Conservation (phyloP, 495 filamentous ascomycete genomes). For the Aspergillus sclerotioniger region DNA sequence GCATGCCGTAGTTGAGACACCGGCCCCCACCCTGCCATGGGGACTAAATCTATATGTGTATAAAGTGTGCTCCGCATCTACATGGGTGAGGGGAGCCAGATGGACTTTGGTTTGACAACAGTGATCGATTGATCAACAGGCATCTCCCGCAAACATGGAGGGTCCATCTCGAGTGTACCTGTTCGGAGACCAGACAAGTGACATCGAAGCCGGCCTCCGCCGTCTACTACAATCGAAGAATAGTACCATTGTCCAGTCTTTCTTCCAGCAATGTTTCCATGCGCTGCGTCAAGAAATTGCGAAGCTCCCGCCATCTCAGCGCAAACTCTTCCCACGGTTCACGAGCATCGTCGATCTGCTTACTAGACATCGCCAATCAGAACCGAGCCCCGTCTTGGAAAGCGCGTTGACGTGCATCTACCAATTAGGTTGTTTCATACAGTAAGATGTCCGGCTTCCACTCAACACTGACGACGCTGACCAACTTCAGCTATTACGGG, state of each 20-base stretch:
- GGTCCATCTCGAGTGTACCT: constrained; percentile 42
- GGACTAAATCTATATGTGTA: constrained; percentile 8
- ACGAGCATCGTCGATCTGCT: constrained; percentile 67
- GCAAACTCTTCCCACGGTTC: constrained; percentile 64
- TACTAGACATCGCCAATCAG: constrained; percentile 60
- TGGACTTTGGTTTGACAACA: constrained; percentile 1
- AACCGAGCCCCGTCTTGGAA: constrained; percentile 58
- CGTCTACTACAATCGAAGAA: constrained; percentile 60
- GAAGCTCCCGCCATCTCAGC: constrained; percentile 56
- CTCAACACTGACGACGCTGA: background rate
- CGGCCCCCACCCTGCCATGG: constrained; percentile 8
- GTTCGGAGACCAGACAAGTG: constrained; percentile 80
- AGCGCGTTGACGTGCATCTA: constrained; percentile 67
- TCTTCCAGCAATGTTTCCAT: constrained; percentile 61
- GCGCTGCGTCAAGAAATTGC: constrained; percentile 64
- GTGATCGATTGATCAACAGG: background rate
- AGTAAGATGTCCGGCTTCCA: constrained; percentile 51
- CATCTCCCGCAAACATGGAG: constrained; percentile 27
- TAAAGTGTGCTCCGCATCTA: constrained; percentile 14
- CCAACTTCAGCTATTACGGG: constrained; percentile 38
- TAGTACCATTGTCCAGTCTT: constrained; percentile 61
- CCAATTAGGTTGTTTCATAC: constrained; percentile 73
- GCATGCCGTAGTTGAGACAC: constrained; percentile 15
- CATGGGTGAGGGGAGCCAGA: background rate
- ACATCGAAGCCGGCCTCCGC: constrained; percentile 65